Conservation (phyloP, 768 basidiomycete genomes). For the Termitomyces sp. region DNA sequence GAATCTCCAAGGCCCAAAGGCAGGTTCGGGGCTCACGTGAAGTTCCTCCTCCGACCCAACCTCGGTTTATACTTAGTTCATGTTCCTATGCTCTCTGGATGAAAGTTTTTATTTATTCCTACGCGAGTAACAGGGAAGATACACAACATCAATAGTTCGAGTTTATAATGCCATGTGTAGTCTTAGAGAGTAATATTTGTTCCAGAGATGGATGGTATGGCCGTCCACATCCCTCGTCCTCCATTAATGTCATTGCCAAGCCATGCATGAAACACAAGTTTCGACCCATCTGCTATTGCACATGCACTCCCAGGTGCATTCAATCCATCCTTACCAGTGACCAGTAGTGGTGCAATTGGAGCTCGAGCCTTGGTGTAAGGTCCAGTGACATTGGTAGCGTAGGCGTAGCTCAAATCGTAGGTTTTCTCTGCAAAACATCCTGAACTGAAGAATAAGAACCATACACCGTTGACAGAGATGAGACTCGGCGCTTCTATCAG, state of each 20-base stretch:
- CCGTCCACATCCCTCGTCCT: constrained; percentile 15
- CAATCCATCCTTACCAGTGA: constrained; percentile 10
- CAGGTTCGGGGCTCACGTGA: too few relatives aligned
- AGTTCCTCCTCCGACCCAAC: too few relatives aligned
- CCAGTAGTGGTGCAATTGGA: constrained; percentile 10
- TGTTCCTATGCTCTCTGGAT: too few relatives aligned
- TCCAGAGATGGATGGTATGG: constrained; percentile 5
- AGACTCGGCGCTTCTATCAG: constrained; percentile 13
- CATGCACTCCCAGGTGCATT: constrained; percentile 13
- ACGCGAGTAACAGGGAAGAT: too few relatives aligned
- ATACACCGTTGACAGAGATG: constrained; percentile 10
- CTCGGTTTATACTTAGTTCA: too few relatives aligned
- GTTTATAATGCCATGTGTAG: too few relatives aligned
- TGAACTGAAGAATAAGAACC: constrained; percentile 13
- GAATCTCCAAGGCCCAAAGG: too few relatives aligned
- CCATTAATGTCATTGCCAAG: constrained; percentile 7
- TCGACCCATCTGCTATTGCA: constrained; percentile 9
- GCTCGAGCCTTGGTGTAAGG: constrained; percentile 12
- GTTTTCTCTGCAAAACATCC: constrained; percentile 13
- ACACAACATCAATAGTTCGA: too few relatives aligned
- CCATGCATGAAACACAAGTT: constrained; percentile 9
- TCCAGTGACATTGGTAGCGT: constrained; percentile 9
- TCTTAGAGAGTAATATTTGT: constrained; percentile 8
- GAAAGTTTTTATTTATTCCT: too few relatives aligned
- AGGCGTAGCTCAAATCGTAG: constrained; percentile 14